Evolutionary conservation across 78 protist species (phyloP).

Genomic region (Isochrysis galbana): DNA sequence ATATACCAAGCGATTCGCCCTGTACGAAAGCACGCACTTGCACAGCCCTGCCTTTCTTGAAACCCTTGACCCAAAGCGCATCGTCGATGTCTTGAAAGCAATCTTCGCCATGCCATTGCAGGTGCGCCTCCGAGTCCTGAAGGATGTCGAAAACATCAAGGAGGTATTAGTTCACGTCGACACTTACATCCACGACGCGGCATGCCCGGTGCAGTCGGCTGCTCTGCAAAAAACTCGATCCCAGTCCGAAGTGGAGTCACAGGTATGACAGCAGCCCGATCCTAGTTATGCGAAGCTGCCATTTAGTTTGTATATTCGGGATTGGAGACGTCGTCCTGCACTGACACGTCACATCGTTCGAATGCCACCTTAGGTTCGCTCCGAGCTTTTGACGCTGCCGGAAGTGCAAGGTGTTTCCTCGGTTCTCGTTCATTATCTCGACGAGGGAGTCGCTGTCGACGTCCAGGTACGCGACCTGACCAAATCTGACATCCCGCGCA

Average conservation of each 20-base stretch:
- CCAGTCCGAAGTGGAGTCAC: neutral
- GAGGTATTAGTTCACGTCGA: constrained; percentile 19
- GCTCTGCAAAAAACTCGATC: neutral
- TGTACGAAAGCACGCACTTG: too few relatives aligned
- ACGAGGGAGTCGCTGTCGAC: neutral
- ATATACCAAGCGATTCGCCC: too few relatives aligned
- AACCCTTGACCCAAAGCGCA: too few relatives aligned
- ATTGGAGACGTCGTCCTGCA: neutral
- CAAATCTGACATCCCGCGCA: too few relatives aligned
- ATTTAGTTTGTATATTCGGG: neutral
- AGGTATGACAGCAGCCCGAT: neutral
- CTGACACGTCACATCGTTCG: neutral
- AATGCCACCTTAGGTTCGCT: neutral
- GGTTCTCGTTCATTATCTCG: neutral
- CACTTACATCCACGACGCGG: neutral
- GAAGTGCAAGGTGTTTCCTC: neutral
- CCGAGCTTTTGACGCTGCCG: neutral
- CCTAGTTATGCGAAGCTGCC: neutral
- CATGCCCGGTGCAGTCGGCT: neutral
- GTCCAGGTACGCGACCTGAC: too few relatives aligned
- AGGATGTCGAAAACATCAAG: too few relatives aligned
- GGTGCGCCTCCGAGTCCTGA: neutral
- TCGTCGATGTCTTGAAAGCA: neutral
- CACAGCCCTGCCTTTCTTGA: too few relatives aligned
- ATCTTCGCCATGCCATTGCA: too few relatives aligned